Evolutionary conservation across 1,139 yeast species (phyloP), one percentile per base, ranked within the genome.

Genomic region (Yamadazyma aaseri): DNA sequence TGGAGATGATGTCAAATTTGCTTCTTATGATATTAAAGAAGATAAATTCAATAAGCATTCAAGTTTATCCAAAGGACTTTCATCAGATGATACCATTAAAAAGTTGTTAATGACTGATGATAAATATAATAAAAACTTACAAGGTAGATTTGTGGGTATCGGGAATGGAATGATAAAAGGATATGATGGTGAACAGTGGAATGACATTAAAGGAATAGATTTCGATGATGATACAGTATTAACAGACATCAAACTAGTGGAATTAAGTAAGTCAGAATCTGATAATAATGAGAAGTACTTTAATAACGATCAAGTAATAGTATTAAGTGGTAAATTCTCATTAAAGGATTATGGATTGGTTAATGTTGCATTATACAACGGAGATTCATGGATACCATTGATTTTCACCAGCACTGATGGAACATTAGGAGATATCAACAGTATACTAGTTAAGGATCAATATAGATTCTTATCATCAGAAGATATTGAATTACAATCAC

Each of bases 321-420:
- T 83, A 12, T 73, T 85, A 2, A 65, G 86, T 3, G 97, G 97
- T 12, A 55, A 61, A 26, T 66, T 86, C 34, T 55, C 60, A 6
- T 55, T 85, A 30, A 47, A 62, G 2, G 55, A 56, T 3, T 78
- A 72, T 51, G 96, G 95, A 1, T 54, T 62, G 27, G 78, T 78
- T 1, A 79, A 84, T 34, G 73, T 82, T 18, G 92, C 94, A 0
- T 58, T 81, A 27, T 89, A 61, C 60, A 80, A 86, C 53, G 92
- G 94, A 3, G 50, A 69, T 1, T 42, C 54, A 3, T 90, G 97
- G 96, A 56, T 63, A 21, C 97, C 97, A 6, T 79, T 79, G 43
- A 61, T 80, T 10, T 70, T 51, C 39, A 45, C 60, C 3, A 53
- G 66, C 3, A 40, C 50, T 10, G 32, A 46, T 9, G 39, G 42